Evolutionary conservation across 2,329 filamentous ascomycete genomes (phyloP).

Genomic region (Hymenotorrendiella dingleyae): DNA sequence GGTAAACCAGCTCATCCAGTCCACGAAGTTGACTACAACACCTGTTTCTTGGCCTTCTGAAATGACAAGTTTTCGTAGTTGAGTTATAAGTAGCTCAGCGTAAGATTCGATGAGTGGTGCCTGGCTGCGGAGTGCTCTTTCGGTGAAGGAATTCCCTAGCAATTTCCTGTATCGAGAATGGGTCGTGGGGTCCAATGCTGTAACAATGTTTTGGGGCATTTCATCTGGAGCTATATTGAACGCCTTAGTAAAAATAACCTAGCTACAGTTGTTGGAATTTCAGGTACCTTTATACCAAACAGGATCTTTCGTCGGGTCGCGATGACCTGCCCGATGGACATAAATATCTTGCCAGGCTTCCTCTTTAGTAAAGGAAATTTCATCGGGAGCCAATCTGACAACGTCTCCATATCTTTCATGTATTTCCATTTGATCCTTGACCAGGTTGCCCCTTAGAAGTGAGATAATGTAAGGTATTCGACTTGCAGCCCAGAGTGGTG

Average conservation of each 20-base stretch:
- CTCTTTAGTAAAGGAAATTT: slow-evolving; percentile 25
- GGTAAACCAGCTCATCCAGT: slow-evolving; percentile 1
- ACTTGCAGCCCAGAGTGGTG: slow-evolving; percentile 11
- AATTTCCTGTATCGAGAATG: background rate
- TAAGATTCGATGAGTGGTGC: slow-evolving; percentile 20
- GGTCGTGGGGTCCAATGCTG: background rate
- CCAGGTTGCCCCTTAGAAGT: slow-evolving; percentile 2
- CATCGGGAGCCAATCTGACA: slow-evolving; percentile 27
- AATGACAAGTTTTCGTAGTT: background rate
- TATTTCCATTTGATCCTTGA: slow-evolving; percentile 4
- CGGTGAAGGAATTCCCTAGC: slow-evolving; percentile 5
- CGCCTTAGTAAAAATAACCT: background rate
- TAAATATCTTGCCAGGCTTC: background rate
- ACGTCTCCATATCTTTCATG: slow-evolving; percentile 25
- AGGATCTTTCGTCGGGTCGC: background rate
- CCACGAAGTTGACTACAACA: background rate
- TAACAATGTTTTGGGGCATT: slow-evolving; percentile 1
- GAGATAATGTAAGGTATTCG: background rate
- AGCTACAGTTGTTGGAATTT: no score
- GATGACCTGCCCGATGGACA: background rate
- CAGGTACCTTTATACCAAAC: background rate
- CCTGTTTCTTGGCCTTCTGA: background rate
- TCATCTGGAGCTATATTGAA: background rate
- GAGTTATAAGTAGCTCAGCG: slow-evolving; percentile 6
- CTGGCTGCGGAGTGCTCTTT: slow-evolving; percentile 18